Percentiles rank a stretch among this genome's conserved stretches.
These are phyloP conservation scores for Leishmania arabica DNA, from an alignment of 208 protist species.

Conservation along the genomic window DNA sequence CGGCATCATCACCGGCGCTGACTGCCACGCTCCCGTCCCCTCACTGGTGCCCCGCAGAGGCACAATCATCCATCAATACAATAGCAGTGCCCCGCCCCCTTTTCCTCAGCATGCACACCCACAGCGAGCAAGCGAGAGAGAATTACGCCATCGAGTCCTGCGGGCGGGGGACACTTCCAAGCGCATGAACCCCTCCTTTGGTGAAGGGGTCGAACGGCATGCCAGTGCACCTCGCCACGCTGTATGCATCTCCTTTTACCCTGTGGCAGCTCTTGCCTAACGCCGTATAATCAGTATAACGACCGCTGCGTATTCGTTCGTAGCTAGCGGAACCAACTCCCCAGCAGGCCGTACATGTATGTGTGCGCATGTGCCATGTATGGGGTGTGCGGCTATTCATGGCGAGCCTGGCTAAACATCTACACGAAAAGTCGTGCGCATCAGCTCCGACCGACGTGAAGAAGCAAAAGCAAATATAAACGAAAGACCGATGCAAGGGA, in stretches of 20 bases:
- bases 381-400: not conserved
- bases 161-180: not conserved
- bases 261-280: no score
- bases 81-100: not conserved
- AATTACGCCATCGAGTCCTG: not conserved
- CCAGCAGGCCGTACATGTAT: not conserved
- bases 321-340: not conserved
- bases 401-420: not conserved
- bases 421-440: not conserved
- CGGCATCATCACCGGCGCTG: not conserved
- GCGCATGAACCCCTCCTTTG: not conserved
- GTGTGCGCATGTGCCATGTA: not conserved
- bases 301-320: not conserved
- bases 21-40: not conserved
- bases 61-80: not conserved
- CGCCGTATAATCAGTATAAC: not conserved
- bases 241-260: not conserved
- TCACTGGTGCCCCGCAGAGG: not conserved
- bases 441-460: not conserved
- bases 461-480: not conserved
- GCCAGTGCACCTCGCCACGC: not conserved
- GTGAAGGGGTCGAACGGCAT: not conserved
- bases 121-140: not conserved
- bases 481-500: not conserved
- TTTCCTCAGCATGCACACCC: not conserved